Conservation (phyloP, 768 basidiomycete species). For the Saitozyma podzolica region DNA sequence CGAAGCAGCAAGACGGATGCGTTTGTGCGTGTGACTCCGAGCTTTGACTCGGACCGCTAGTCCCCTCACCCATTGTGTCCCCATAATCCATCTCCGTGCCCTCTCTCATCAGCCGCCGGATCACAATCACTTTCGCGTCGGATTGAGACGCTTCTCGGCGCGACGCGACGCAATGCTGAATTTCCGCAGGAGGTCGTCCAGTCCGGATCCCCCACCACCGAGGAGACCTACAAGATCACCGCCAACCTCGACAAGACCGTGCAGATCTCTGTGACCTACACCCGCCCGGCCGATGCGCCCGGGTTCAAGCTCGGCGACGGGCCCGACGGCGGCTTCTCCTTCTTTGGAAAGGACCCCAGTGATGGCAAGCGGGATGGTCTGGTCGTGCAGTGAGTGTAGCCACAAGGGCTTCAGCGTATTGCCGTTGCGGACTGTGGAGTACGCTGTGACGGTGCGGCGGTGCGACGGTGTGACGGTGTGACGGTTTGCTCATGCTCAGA, state of each 20-base stretch:
- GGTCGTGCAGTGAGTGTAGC: slow-evolving; percentile 64
- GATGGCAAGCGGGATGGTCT: slow-evolving; percentile 55
- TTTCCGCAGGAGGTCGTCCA: slow-evolving; percentile 49
- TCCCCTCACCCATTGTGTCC: background rate
- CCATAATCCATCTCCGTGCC: too few species aligned
- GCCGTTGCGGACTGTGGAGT: too few species aligned
- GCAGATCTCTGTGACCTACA: slow-evolving; percentile 73
- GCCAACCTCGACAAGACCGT: slow-evolving; percentile 78
- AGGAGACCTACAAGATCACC: slow-evolving; percentile 73
- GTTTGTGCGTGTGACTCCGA: slow-evolving; percentile 55
- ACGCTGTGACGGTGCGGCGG: too few species aligned
- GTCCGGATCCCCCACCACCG: slow-evolving; percentile 56
- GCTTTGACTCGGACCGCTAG: slow-evolving; percentile 32
- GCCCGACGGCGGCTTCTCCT: slow-evolving; percentile 68
- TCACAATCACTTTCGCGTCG: too few species aligned
- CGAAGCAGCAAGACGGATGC: slow-evolving; percentile 45
- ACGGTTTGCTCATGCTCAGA: too few species aligned
- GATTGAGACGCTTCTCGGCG: background rate
- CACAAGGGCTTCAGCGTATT: too few species aligned
- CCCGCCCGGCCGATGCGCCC: slow-evolving; percentile 67
- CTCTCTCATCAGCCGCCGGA: too few species aligned
- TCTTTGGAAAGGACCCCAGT: slow-evolving; percentile 43
- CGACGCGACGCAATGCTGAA: background rate
- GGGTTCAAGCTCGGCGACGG: slow-evolving; percentile 93
- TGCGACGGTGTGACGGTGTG: too few species aligned